Evolutionary conservation across 306 rosid species (phyloP).

Genomic region (Fagus sylvatica): DNA sequence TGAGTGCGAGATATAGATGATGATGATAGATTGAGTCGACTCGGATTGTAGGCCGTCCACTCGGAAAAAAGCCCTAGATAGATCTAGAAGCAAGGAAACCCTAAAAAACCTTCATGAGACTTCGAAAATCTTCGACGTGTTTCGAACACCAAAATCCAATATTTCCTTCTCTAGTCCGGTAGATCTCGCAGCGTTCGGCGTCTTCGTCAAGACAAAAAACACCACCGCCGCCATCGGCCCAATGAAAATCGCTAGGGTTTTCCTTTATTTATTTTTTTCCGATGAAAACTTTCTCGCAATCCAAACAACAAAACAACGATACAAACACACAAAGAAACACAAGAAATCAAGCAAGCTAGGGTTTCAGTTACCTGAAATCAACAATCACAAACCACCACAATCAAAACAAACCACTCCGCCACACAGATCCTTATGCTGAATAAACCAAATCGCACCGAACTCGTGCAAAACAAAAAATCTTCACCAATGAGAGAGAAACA

Average conservation of each 20-base stretch:
- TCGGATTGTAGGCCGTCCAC: background rate
- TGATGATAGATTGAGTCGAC: background rate
- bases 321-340: background rate
- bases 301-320: conserved; percentile 8
- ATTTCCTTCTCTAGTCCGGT: background rate
- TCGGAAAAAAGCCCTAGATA: background rate
- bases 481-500: background rate
- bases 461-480: too few relatives aligned
- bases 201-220: background rate
- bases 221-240: background rate
- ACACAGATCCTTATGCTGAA: background rate
- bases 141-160: background rate
- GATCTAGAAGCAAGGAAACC: background rate
- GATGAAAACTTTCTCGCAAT: background rate
- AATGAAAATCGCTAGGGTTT: background rate
- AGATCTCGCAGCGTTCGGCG: background rate
- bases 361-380: conserved; percentile 1
- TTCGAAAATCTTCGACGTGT: conserved; percentile 1
- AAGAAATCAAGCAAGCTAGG: background rate
- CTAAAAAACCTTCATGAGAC: background rate
- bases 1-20: background rate
- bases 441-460: background rate
- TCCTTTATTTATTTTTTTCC: background rate
- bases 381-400: too few relatives aligned
- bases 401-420: too few relatives aligned